Conservation (phyloP, 345 rosid genomes). For the Populus davidiana region DNA sequence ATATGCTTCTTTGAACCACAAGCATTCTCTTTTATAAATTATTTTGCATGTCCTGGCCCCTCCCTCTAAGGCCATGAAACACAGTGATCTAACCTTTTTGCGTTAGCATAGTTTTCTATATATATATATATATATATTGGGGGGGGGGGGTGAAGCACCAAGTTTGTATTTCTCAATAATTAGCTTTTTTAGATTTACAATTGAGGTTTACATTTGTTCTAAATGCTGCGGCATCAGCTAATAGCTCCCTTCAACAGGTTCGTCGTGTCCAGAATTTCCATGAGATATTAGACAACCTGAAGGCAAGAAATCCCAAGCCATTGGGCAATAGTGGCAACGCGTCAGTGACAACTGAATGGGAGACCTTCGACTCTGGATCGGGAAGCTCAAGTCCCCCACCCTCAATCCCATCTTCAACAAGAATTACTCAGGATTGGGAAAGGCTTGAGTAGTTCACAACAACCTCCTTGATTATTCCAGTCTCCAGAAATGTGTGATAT, state of each 20-base stretch:
- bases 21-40: background rate
- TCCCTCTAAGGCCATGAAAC: background rate
- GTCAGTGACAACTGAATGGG: slow-evolving; percentile 71
- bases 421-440: slow-evolving; percentile 65
- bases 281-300: slow-evolving; percentile 61
- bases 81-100: background rate
- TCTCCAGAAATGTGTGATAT: slow-evolving; percentile 7
- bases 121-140: no score
- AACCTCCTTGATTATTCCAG: slow-evolving; percentile 10
- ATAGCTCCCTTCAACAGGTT: slow-evolving; percentile 48
- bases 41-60: background rate
- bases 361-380: slow-evolving; percentile 61
- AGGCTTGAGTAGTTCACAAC: slow-evolving; percentile 49
- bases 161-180: background rate
- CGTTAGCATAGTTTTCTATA: background rate
- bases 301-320: slow-evolving; percentile 62
- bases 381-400: slow-evolving; percentile 74
- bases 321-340: slow-evolving; percentile 39
- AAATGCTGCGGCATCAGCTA: slow-evolving; percentile 6
- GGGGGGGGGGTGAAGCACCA: no score
- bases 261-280: slow-evolving; percentile 67
- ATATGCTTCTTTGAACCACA: background rate
- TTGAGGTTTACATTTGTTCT: background rate
- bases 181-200: slow-evolving; percentile 1
- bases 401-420: slow-evolving; percentile 45